Base-by-base conservation (phyloP, 345 rosid genomes). In the Capsella bursapastoris region DNA sequence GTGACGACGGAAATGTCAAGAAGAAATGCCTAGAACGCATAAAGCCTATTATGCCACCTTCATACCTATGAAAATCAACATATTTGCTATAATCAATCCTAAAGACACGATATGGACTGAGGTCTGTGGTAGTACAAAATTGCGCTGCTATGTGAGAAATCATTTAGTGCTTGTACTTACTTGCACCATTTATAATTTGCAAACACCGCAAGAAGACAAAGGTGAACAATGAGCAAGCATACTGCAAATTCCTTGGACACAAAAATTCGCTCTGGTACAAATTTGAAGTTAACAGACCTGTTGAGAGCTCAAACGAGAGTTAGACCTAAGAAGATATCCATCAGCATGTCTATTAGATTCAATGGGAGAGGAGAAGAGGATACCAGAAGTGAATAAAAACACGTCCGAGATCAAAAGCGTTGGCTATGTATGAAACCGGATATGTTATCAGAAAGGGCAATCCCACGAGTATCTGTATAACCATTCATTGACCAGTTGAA, bases 241-340 rank as follows among this genome's bases (percentile, higher is more conserved):
- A 86, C 18, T 34, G 97, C 95, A 86, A 95, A 92, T 82, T 80
- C 86, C 85, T 88, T 95, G 27, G 97, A 92, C 64, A 95, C 83
- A 82, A 95, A 95, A 74, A 89, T 62, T 70, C 84, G 87, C 80
- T 95, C 96, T 50, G 96, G 92, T 74, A 92, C 77, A 56, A 95
- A 95, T 78, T 92, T 95, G 92, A 95, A 90, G 89, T 95, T 95
- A 47, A 95, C 97, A 80, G 99, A 95, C 99, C 99, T 94, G 85
- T 70, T 66, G 74, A 70, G 59, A 85, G 70, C 50, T 41, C 75
- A 38, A 38, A 50, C 11, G 29, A 44, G 74, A 62, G 45, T 65
- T 55, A 71, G 58, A 44, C n/a, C 40, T 64, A 74, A 70, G 75
- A 66, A 14, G 49, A 52, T 22, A 41, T 15, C 22, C 18, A 66